These are phyloP conservation scores for Trichoderma afroharzianum DNA, from an alignment of 2,329 filamentous ascomycete genomes.

Conservation along the genomic window DNA sequence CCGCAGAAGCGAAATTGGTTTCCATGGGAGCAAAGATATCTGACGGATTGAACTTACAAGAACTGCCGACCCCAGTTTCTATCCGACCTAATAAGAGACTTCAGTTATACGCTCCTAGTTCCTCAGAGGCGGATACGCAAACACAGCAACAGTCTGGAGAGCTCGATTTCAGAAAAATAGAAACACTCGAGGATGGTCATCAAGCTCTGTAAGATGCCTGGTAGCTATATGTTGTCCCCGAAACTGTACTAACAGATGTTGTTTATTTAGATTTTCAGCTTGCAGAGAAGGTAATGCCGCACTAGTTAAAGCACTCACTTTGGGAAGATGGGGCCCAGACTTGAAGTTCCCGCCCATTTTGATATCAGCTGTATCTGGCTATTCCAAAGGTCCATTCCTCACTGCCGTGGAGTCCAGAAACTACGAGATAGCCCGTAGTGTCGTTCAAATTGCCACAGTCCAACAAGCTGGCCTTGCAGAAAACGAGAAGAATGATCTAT, in stretches of 20 bases:
- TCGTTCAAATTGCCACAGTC: neutral
- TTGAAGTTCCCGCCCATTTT: neutral
- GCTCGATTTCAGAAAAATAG: neutral
- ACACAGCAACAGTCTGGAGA: neutral
- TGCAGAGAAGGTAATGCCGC: neutral
- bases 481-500: neutral
- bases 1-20: neutral
- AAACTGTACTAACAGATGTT: neutral
- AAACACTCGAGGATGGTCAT: neutral
- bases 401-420: neutral
- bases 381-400: neutral
- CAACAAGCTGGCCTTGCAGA: neutral
- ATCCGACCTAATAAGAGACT: neutral
- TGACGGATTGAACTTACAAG: neutral
- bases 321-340: neutral
- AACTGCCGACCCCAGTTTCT: neutral
- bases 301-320: neutral
- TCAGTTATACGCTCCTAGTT: neutral
- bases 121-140: neutral
- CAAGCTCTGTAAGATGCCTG: neutral
- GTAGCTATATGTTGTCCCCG: too few species aligned
- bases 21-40: neutral
- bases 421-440: neutral
- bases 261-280: neutral
- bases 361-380: neutral